A percentile compares a stretch with the other conserved stretches of the same genome.
These are phyloP conservation scores for Cymbidium sinense DNA, from an alignment of 106 monocot species.

Conservation along the genomic window DNA sequence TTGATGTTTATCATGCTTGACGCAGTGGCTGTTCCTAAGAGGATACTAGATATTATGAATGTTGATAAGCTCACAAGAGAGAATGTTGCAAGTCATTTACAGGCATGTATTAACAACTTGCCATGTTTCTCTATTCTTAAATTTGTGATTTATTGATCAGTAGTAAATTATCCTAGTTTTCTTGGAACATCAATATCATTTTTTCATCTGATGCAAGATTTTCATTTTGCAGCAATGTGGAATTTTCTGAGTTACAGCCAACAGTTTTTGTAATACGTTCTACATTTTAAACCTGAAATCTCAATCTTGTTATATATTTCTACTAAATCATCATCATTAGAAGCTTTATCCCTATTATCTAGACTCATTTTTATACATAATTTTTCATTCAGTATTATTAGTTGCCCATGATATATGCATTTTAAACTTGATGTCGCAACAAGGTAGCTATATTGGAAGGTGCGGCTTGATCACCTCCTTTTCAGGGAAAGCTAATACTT, in stretches of 20 bases:
- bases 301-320: not conserved
- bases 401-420: no score
- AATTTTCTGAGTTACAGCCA: not conserved
- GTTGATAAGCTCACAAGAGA: slow-evolving; percentile 61
- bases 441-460: no score
- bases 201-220: not conserved
- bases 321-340: not conserved
- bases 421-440: no score
- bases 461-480: no score
- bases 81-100: slow-evolving; percentile 75
- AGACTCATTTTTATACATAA: not conserved
- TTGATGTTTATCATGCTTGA: slow-evolving; percentile 7
- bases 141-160: not conserved
- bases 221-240: not conserved
- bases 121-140: not conserved
- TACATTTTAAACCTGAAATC: not conserved
- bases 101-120: slow-evolving; percentile 21
- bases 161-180: not conserved
- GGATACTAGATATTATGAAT: slow-evolving; percentile 69
- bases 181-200: not conserved
- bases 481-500: no score
- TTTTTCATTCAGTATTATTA: not conserved
- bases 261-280: not conserved
- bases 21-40: slow-evolving; percentile 69
- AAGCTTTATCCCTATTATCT: not conserved